Evolutionary conservation across 2,329 filamentous ascomycete species (phyloP).

Genomic region (Corniculantispora saksenae): DNA sequence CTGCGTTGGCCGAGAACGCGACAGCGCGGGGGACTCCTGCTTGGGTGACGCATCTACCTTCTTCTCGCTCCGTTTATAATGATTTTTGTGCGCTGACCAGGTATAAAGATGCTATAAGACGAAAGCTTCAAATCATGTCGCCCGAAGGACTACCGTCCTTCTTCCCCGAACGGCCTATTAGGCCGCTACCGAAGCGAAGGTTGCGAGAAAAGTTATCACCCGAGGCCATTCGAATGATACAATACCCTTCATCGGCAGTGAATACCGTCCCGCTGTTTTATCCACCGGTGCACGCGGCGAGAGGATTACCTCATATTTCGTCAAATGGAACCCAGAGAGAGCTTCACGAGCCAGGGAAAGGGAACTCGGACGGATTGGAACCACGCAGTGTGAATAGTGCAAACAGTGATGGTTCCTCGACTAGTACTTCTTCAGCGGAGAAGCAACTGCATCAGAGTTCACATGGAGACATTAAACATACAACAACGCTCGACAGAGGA

Average conservation of each 20-base stretch:
- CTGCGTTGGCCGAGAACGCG: not conserved
- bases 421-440: not conserved
- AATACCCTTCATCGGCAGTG: constrained; percentile 76
- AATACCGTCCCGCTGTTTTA: constrained; percentile 73
- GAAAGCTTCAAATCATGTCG: constrained; percentile 56
- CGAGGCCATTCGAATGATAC: constrained; percentile 78
- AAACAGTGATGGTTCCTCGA: not conserved
- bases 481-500: not conserved
- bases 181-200: constrained; percentile 85
- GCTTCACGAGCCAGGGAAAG: not conserved
- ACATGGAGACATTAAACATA: not conserved
- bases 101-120: not conserved
- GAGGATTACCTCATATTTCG: constrained; percentile 34
- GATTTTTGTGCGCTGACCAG: constrained; percentile 32
- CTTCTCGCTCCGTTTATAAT: not conserved
- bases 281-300: constrained; percentile 54
- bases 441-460: not conserved
- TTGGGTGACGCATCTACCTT: not conserved
- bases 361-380: not conserved
- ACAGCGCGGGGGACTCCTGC: not conserved
- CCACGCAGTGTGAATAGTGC: too few relatives aligned
- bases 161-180: constrained; percentile 88
- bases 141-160: constrained; percentile 77
- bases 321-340: not conserved
- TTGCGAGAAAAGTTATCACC: constrained; percentile 85